These are phyloP conservation scores for Benincasa hispida DNA, from an alignment of 306 rosid species.

Conservation along the genomic window DNA sequence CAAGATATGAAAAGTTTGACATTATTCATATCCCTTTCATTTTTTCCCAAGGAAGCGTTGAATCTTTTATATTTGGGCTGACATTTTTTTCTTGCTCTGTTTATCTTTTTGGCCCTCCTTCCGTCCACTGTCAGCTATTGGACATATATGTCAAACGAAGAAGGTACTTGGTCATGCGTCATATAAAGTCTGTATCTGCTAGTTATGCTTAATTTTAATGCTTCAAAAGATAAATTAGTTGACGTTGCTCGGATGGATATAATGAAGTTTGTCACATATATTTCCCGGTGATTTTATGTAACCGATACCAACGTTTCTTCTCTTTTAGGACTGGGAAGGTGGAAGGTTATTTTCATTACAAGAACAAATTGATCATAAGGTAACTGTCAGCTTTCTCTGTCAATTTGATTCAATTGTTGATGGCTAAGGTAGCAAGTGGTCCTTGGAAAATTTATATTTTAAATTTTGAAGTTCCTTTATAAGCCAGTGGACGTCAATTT, in stretches of 20 bases:
- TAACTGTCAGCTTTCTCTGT: slow-evolving; percentile 14
- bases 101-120: background rate
- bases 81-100: slow-evolving; percentile 13
- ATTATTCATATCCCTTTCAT: background rate
- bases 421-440: background rate
- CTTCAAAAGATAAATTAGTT: background rate
- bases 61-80: slow-evolving; percentile 14
- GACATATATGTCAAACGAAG: slow-evolving; percentile 53
- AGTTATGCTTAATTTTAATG: background rate
- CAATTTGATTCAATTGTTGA: slow-evolving; percentile 1
- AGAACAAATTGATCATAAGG: slow-evolving; percentile 85
- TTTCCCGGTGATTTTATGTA: background rate
- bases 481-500: background rate
- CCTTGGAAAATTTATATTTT: background rate
- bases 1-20: slow-evolving; percentile 22
- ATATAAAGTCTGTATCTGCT: background rate
- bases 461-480: slow-evolving; percentile 1
- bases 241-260: background rate
- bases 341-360: slow-evolving; percentile 72
- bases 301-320: slow-evolving; percentile 4
- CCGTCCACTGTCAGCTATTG: slow-evolving; percentile 41
- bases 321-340: slow-evolving; percentile 60
- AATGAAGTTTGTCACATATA: background rate
- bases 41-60: background rate
- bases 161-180: slow-evolving; percentile 36